A percentile compares a stretch with the other conserved stretches of the same genome.
These are phyloP conservation scores for Botrytis squamosa DNA, from an alignment of 2,329 filamentous ascomycete genomes.

Conservation along the genomic window DNA sequence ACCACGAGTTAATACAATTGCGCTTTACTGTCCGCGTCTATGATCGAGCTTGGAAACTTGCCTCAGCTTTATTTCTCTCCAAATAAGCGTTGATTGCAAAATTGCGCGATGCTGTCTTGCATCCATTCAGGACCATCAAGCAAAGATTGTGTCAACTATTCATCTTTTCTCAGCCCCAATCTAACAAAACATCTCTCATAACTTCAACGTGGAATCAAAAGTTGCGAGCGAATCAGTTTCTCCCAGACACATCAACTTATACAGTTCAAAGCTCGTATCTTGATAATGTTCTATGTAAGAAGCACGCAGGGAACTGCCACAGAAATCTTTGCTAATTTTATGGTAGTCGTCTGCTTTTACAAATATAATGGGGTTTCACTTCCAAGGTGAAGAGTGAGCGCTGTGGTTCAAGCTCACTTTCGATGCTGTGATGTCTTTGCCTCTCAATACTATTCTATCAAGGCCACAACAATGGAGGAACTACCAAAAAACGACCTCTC, in stretches of 20 bases:
- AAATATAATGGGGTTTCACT: background rate
- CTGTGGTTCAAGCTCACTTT: background rate
- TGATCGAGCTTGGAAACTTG: background rate
- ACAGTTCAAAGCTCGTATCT: background rate
- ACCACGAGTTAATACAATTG: background rate
- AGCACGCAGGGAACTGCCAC: accelerated
- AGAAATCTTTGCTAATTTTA: too few relatives aligned
- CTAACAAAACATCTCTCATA: accelerated
- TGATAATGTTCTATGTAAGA: background rate
- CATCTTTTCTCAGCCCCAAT: background rate
- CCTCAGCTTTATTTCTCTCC: background rate
- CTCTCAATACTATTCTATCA: too few relatives aligned
- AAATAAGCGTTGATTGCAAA: background rate
- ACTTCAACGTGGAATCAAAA: background rate
- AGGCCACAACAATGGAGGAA: accelerated
- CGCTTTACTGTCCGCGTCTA: background rate
- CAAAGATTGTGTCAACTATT: background rate
- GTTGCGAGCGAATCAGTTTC: background rate
- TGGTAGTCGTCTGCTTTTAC: background rate
- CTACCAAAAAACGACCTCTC: background rate
- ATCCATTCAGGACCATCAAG: background rate
- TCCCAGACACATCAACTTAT: background rate
- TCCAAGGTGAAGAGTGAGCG: background rate
- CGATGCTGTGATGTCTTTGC: accelerated
- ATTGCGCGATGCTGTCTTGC: background rate